Conservation (phyloP, 495 filamentous ascomycete species). For the Letharia lupina region DNA sequence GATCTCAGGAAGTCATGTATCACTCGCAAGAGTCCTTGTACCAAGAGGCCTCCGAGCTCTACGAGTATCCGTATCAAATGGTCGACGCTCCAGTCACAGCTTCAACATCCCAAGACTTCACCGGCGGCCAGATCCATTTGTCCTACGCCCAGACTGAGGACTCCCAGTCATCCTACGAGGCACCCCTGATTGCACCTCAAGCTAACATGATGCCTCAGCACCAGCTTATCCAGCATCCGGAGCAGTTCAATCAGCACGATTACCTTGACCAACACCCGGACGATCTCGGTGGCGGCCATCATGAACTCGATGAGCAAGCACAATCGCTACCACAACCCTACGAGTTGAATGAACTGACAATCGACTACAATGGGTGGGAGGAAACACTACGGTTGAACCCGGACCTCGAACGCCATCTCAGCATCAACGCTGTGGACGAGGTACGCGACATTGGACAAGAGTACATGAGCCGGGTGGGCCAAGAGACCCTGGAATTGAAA, state of each 20-base stretch:
- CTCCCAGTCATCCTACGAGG: conserved; percentile 3
- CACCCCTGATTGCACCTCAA: conserved; percentile 10
- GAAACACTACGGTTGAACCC: conserved; percentile 4
- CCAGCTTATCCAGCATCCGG: conserved; percentile 14
- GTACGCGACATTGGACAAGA: background rate
- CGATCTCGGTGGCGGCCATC: background rate
- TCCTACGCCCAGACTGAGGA: background rate
- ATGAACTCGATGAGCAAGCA: background rate
- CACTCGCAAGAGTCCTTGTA: conserved; percentile 12
- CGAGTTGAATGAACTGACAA: conserved; percentile 8
- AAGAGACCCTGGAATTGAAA: background rate
- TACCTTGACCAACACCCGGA: background rate
- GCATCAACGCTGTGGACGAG: background rate
- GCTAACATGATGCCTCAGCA: conserved; percentile 15
- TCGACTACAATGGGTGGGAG: conserved; percentile 8
- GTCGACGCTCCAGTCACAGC: background rate
- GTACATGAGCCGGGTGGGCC: background rate
- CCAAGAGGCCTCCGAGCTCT: background rate
- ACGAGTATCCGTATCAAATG: conserved; percentile 6
- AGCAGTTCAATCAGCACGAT: conserved; percentile 10
- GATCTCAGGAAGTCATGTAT: conserved; percentile 4
- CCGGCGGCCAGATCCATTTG: conserved; percentile 17
- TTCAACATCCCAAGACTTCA: conserved; percentile 11
- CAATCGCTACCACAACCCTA: background rate
- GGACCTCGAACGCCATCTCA: background rate